Percentiles rank a stretch among this genome's conserved stretches.
These are phyloP conservation scores for Talaromyces funiculosus DNA, from an alignment of 2,329 filamentous ascomycete genomes.

Conservation along the genomic window DNA sequence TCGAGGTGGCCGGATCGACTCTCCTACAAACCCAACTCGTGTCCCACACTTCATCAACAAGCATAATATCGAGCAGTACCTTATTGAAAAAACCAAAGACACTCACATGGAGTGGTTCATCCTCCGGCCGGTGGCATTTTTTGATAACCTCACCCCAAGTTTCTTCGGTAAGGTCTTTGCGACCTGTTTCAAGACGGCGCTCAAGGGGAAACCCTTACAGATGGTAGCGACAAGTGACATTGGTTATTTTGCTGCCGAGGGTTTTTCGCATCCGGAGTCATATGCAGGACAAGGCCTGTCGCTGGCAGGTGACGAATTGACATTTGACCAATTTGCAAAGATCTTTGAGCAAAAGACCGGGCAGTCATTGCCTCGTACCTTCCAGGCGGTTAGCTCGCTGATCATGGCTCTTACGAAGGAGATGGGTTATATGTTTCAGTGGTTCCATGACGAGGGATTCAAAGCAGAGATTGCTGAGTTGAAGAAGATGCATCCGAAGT, in stretches of 20 bases:
- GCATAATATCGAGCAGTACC: constrained; percentile 56
- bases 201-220: constrained; percentile 41
- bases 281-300: constrained; percentile 44
- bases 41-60: constrained; percentile 61
- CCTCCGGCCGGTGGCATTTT: constrained; percentile 57
- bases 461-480: constrained; percentile 41
- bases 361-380: constrained; percentile 38
- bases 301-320: constrained; percentile 50
- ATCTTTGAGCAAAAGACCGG: constrained; percentile 46
- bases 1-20: constrained; percentile 50
- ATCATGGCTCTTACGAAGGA: constrained; percentile 42
- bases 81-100: constrained; percentile 44
- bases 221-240: constrained; percentile 46
- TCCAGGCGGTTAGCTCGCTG: constrained; percentile 34
- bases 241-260: constrained; percentile 47
- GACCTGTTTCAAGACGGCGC: constrained; percentile 34
- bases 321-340: constrained; percentile 40
- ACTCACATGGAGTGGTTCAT: constrained; percentile 56
- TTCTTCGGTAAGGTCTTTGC: constrained; percentile 47
- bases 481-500: constrained; percentile 39
- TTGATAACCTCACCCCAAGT: constrained; percentile 50
- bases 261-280: constrained; percentile 42
- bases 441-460: constrained; percentile 47
- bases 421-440: constrained; percentile 45
- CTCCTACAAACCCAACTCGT: constrained; percentile 48